A percentile compares a stretch with the other conserved stretches of the same genome.
Evolutionary conservation across 2,329 filamentous ascomycete genomes (phyloP).

Genomic region (Chlorencoelia australis): DNA sequence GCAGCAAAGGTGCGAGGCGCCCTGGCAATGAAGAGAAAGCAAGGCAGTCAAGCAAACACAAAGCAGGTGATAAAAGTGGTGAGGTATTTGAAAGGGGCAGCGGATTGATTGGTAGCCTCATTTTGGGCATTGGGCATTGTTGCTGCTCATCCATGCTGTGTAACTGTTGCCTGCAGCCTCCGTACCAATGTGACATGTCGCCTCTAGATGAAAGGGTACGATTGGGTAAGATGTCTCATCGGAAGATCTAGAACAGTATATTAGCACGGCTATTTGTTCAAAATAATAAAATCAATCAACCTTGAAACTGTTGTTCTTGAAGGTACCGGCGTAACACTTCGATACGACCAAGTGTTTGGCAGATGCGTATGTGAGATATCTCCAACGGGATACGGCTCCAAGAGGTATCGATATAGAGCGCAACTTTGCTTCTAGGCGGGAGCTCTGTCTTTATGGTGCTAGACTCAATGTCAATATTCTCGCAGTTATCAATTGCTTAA

Average conservation of each 20-base stretch:
- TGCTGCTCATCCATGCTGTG: slow-evolving; percentile 5
- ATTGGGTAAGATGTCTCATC: slow-evolving; percentile 1
- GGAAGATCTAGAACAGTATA: too few species aligned
- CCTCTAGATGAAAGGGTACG: background rate
- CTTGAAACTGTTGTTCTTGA: background rate
- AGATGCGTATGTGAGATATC: background rate
- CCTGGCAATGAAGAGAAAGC: slow-evolving; percentile 1
- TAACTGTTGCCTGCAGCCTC: slow-evolving; percentile 2
- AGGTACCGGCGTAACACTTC: background rate
- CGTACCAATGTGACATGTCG: slow-evolving; percentile 1
- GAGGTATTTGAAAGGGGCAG: slow-evolving; percentile 1
- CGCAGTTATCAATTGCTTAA: background rate
- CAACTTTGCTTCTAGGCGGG: background rate
- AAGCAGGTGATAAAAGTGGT: background rate
- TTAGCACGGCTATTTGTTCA: too few species aligned
- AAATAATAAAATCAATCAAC: background rate
- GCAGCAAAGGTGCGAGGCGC: background rate
- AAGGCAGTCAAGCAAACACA: slow-evolving; percentile 3
- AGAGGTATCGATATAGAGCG: background rate
- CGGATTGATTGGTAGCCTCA: slow-evolving; percentile 3
- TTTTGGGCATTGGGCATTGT: slow-evolving; percentile 2
- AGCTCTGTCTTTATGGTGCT: background rate
- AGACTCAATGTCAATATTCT: background rate
- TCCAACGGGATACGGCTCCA: background rate
- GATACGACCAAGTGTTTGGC: background rate